These are phyloP conservation scores for Fusarium sarcochroum DNA, from an alignment of 2,329 filamentous ascomycete genomes.

Conservation along the genomic window DNA sequence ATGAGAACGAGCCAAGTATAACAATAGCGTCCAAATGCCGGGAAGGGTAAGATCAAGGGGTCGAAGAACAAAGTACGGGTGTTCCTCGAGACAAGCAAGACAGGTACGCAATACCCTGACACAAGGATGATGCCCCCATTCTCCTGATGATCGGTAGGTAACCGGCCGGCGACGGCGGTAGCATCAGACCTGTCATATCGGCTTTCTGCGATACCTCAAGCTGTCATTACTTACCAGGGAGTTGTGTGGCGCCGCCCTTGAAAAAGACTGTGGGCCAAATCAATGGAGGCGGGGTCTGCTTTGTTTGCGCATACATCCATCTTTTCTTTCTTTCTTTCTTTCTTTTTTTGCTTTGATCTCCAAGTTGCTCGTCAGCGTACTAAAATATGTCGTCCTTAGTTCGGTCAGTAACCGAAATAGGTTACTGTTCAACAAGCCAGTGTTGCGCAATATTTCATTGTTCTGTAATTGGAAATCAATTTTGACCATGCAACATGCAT, in stretches of 20 bases:
- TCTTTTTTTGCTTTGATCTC: constrained; percentile 18
- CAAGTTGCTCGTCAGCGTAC: background rate
- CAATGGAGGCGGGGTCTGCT: constrained; percentile 41
- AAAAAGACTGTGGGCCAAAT: constrained; percentile 40
- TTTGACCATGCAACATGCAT: background rate
- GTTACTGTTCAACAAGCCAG: background rate
- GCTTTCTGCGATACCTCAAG: constrained; percentile 49
- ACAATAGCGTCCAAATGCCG: constrained; percentile 35
- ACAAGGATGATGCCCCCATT: constrained; percentile 41
- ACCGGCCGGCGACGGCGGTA: constrained; percentile 43
- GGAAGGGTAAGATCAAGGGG: constrained; percentile 45
- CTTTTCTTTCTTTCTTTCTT: background rate
- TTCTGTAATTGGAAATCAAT: background rate
- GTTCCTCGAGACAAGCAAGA: constrained; percentile 37
- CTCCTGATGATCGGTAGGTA: constrained; percentile 49
- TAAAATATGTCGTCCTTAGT: constrained; percentile 13
- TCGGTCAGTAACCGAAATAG: constrained; percentile 8
- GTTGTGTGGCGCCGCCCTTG: constrained; percentile 45
- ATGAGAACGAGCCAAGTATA: constrained; percentile 33
- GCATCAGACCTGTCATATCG: constrained; percentile 56
- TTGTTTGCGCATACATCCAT: constrained; percentile 16
- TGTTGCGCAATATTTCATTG: background rate
- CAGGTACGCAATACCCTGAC: constrained; percentile 35
- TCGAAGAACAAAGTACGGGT: constrained; percentile 35
- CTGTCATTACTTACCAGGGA: constrained; percentile 45